Conservation (phyloP, 2,329 filamentous ascomycete genomes). For the Cadophora sp. region DNA sequence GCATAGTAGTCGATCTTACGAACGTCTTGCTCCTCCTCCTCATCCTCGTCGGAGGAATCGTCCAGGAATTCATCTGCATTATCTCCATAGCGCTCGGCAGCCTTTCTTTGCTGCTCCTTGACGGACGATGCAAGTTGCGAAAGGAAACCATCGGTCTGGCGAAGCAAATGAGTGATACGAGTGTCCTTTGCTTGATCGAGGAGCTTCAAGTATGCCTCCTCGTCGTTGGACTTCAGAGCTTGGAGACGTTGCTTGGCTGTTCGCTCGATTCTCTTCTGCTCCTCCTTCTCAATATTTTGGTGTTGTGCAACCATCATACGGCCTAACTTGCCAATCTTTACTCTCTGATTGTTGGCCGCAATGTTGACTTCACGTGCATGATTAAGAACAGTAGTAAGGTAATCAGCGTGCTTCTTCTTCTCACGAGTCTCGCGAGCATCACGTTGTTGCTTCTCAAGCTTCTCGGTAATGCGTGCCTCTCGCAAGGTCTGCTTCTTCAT, state of each 20-base stretch:
- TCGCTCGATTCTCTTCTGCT: conserved; percentile 96
- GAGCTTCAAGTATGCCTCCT: conserved; percentile 97
- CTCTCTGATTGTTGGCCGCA: conserved; percentile 69
- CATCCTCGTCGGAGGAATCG: conserved; percentile 71
- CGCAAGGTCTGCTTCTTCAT: conserved; percentile 97
- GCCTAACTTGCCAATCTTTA: conserved; percentile 84
- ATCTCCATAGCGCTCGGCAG: conserved; percentile 79
- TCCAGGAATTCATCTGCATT: conserved; percentile 54
- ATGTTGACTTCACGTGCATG: conserved; percentile 81
- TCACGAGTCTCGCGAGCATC: conserved; percentile 95
- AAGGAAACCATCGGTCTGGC: conserved; percentile 97
- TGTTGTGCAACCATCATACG: conserved; percentile 90
- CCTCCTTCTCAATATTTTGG: conserved; percentile 97
- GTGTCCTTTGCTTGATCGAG: conserved; percentile 99
- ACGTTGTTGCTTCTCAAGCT: conserved; percentile 97
- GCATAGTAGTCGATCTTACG: conserved; percentile 98
- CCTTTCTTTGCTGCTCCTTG: conserved; percentile 88
- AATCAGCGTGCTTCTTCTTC: conserved; percentile 96
- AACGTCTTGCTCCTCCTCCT: conserved; percentile 72
- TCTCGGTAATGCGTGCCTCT: conserved; percentile 97
- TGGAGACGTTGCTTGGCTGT: conserved; percentile 99
- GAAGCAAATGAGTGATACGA: conserved; percentile 95
- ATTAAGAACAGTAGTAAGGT: conserved; percentile 83
- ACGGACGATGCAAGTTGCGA: conserved; percentile 94
- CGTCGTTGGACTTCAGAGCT: conserved; percentile 97